Conservation (phyloP, 768 basidiomycete species). For the Gautieria morchelliformis region DNA sequence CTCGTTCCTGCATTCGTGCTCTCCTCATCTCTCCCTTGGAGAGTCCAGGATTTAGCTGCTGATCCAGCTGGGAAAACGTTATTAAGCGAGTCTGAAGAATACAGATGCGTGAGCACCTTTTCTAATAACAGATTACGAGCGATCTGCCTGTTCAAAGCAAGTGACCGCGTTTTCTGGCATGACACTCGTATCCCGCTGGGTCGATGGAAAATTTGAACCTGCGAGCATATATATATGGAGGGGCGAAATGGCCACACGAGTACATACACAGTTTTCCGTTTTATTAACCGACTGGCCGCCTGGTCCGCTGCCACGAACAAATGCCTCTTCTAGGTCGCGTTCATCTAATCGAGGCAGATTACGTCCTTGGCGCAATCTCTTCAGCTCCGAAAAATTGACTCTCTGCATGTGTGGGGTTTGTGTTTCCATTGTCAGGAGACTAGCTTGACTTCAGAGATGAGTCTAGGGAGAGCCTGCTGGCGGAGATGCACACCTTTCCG, state of each 20-base stretch:
- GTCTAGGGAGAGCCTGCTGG: not conserved
- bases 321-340: conserved; percentile 76
- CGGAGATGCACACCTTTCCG: not conserved
- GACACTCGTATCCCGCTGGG: conserved; percentile 81
- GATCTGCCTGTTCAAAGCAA: conserved; percentile 66
- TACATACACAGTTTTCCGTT: conserved; percentile 48
- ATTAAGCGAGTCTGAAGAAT: conserved; percentile 13
- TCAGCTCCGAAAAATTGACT: conserved; percentile 59
- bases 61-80: conserved; percentile 47
- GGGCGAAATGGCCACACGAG: not conserved
- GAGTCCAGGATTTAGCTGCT: conserved; percentile 62
- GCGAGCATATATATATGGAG: conserved; percentile 16
- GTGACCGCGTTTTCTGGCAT: conserved; percentile 83
- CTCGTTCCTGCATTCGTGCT: conserved; percentile 69
- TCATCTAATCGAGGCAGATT: conserved; percentile 60
- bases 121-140: conserved; percentile 67
- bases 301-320: conserved; percentile 85
- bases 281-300: conserved; percentile 98
- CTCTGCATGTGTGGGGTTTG: conserved; percentile 12
- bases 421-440: not conserved
- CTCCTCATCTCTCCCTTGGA: conserved; percentile 59
- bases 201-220: conserved; percentile 82
- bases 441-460: conserved; percentile 8
- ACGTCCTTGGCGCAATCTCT: conserved; percentile 57
- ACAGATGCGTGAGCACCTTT: conserved; percentile 37